Base-by-base conservation (phyloP, 2,329 filamentous ascomycete genomes). In the Beauveria sp. region DNA sequence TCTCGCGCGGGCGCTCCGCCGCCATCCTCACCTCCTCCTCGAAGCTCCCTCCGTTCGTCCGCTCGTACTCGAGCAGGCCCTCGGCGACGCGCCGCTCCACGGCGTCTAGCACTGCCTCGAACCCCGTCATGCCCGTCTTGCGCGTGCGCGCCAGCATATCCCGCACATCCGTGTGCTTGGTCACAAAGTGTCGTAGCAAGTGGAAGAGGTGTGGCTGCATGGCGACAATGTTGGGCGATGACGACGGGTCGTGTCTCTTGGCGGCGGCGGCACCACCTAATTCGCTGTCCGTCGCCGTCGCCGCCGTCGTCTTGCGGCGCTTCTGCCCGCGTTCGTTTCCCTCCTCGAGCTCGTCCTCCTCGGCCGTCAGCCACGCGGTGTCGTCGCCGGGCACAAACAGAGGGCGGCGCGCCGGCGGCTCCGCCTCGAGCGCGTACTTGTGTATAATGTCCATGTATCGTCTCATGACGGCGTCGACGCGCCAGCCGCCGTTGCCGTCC, bases 181-280 rank as follows among this genome's bases (percentile, higher is more conserved):
- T 80, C 40, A 99, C 86, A 26, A 98, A 83, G 38, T 93, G 87
- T 18, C 93, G 85, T 24, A 98, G 82, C 28, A 99, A 83, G 72
- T 96, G 90, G 79, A 99, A 99, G 49, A 97, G 83, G 73, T 99
- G 95, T 0, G 91, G 86, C 73, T 98, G 93, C 81, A 97, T 90
- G 40, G 86, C 86, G 12, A 83, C 80, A 53, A 96, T 79, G 72
- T 95, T 98, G 3, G 77, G 84, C 43, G 68, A 70, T 47, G 73
- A 70, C 50, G 73, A 73, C 59, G 34, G 34, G 14, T 77, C 75
- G 53, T 74, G 73, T 65, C 72, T 49, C 40, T 54, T 42, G 40
- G 30, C 30, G 16, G 18, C 10, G 16, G 34, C 6, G 34, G 12
- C 34, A 16, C 34, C 34, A 14, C 12, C 34, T 34, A 24, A 9